Conservation (phyloP, 2,329 filamentous ascomycete genomes). For the Neonectria neomacrospora region DNA sequence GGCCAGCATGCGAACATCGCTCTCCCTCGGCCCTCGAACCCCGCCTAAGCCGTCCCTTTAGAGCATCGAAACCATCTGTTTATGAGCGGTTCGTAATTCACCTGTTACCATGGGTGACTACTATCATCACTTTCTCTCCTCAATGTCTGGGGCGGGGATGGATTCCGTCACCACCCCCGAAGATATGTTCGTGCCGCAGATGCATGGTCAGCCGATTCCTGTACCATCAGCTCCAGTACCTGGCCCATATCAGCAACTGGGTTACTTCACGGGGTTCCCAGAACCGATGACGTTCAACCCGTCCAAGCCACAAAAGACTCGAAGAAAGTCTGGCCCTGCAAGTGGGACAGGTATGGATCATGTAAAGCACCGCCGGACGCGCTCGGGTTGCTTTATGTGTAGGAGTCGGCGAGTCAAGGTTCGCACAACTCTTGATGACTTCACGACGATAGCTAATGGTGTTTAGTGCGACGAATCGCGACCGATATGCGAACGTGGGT, state of each 20-base stretch:
- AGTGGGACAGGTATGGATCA: slow-evolving; percentile 66
- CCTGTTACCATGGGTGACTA: slow-evolving; percentile 62
- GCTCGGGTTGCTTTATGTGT: slow-evolving; percentile 94
- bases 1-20: slow-evolving; percentile 40
- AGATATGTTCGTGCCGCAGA: slow-evolving; percentile 53
- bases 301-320: slow-evolving; percentile 60
- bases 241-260: slow-evolving; percentile 58
- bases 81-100: slow-evolving; percentile 20
- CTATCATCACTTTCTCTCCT: slow-evolving; percentile 66
- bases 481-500: slow-evolving; percentile 83
- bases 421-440: slow-evolving; percentile 34
- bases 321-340: slow-evolving; percentile 59
- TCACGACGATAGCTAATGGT: slow-evolving; percentile 28
- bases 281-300: slow-evolving; percentile 61
- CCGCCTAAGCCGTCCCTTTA: slow-evolving; percentile 17
- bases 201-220: slow-evolving; percentile 47
- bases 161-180: slow-evolving; percentile 53
- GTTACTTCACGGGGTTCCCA: slow-evolving; percentile 62
- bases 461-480: slow-evolving; percentile 87
- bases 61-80: slow-evolving; percentile 25
- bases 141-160: slow-evolving; percentile 59
- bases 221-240: slow-evolving; percentile 50
- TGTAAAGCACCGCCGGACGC: slow-evolving; percentile 91
- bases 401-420: slow-evolving; percentile 87
- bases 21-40: slow-evolving; percentile 1